Percentiles rank a stretch among this genome's conserved stretches.
These are phyloP conservation scores for Aspergillus arachidicola DNA, from an alignment of 2,329 filamentous ascomycete genomes.

Conservation along the genomic window DNA sequence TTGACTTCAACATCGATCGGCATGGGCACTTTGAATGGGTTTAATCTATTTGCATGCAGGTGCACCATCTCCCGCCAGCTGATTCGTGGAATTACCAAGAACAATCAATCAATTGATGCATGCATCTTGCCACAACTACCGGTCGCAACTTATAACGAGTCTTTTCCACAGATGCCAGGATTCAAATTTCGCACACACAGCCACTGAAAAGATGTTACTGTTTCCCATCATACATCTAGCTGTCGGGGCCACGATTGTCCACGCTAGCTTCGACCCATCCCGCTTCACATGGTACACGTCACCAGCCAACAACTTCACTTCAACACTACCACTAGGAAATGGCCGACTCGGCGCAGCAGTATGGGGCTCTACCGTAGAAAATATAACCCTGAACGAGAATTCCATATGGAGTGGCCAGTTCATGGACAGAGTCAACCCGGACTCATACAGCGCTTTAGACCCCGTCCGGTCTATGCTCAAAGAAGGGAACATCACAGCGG, in stretches of 20 bases:
- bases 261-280: neutral
- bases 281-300: constrained; percentile 15
- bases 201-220: neutral
- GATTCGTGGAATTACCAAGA: neutral
- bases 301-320: constrained; percentile 21
- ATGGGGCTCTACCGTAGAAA: constrained; percentile 18
- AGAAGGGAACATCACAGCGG: constrained; percentile 12
- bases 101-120: neutral
- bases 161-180: neutral
- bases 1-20: neutral
- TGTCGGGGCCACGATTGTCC: neutral
- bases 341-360: constrained; percentile 21
- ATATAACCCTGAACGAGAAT: constrained; percentile 24
- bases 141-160: neutral
- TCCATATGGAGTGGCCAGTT: constrained; percentile 25
- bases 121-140: neutral
- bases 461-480: constrained; percentile 9
- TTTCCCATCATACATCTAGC: neutral
- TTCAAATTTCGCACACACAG: no score
- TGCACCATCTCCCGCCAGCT: neutral
- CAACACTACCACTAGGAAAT: constrained; percentile 23
- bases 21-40: no score
- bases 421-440: constrained; percentile 15
- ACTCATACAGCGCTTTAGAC: constrained; percentile 1
- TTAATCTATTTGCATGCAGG: neutral